phyloP scores from a whole-genome alignment of 805 yeast species.

The Lipomyces yamadae region DNA sequence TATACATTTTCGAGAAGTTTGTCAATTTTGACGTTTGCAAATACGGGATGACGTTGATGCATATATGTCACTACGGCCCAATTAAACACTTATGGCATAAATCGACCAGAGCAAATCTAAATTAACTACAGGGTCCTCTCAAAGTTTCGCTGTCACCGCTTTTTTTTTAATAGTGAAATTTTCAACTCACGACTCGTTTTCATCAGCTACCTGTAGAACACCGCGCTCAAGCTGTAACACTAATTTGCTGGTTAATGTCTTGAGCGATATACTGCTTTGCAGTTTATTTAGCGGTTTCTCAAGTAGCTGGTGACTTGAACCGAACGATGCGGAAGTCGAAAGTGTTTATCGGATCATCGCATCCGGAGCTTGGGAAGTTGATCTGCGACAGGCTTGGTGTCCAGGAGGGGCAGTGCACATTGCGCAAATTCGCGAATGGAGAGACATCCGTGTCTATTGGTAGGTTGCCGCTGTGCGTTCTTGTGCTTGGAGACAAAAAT shows the following conservation, averaged over 20 bases:
- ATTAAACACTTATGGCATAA: background rate
- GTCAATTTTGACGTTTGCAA: too few relatives aligned
- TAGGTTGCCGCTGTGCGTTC: constrained; percentile 47
- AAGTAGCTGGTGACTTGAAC: background rate
- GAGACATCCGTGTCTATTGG: constrained; percentile 96
- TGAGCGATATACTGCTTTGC: background rate
- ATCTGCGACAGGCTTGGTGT: constrained; percentile 92
- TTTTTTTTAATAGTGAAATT: background rate
- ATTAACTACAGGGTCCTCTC: background rate
- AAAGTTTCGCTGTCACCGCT: background rate
- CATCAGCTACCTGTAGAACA: constrained; percentile 4
- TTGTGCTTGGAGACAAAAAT: background rate
- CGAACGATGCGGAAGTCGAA: constrained; percentile 88
- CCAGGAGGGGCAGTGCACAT: constrained; percentile 88
- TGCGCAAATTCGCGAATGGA: constrained; percentile 93
- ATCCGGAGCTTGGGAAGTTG: constrained; percentile 88
- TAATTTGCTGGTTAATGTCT: background rate
- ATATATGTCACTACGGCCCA: background rate
- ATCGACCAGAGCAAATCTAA: background rate
- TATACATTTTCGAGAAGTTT: background rate
- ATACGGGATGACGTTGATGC: background rate
- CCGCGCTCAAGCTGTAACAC: background rate
- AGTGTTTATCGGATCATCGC: constrained; percentile 94
- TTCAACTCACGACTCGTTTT: background rate
- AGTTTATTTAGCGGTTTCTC: constrained; percentile 2